Conservation (phyloP, 2,329 filamentous ascomycete genomes). For the Chrysoporthe austroafricana region DNA sequence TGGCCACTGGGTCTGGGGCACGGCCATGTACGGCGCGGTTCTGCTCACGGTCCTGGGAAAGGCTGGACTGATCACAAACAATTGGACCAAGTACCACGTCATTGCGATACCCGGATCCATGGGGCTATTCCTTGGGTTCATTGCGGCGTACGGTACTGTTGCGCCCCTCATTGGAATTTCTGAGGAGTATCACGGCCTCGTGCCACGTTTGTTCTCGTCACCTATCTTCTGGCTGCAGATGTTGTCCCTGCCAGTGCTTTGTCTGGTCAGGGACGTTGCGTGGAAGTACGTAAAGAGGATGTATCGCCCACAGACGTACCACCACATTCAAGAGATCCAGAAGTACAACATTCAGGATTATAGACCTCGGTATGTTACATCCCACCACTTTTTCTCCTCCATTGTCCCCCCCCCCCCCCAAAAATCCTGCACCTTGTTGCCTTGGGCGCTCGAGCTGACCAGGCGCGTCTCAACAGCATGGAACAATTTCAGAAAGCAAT, state of each 20-base stretch:
- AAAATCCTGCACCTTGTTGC: conserved; percentile 1
- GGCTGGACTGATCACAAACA: conserved; percentile 90
- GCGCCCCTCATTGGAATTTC: conserved; percentile 84
- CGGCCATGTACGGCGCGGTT: conserved; percentile 91
- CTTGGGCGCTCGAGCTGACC: background rate
- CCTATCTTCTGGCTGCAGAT: conserved; percentile 92
- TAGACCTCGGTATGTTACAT: conserved; percentile 73
- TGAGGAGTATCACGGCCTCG: conserved; percentile 80
- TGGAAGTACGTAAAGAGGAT: conserved; percentile 99
- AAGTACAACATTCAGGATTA: conserved; percentile 99
- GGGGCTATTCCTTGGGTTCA: conserved; percentile 86
- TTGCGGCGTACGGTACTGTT: conserved; percentile 84
- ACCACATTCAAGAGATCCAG: conserved; percentile 99
- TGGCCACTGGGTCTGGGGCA: conserved; percentile 98
- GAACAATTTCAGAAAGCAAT: conserved; percentile 99
- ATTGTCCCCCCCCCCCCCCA: conserved; percentile 23
- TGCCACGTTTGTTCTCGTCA: conserved; percentile 78
- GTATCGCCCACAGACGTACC: conserved; percentile 94
- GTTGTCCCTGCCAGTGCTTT: conserved; percentile 78
- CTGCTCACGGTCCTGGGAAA: conserved; percentile 93
- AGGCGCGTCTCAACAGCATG: conserved; percentile 64
- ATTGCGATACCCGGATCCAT: conserved; percentile 94
- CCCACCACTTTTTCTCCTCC: conserved; percentile 5
- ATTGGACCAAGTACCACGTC: conserved; percentile 98
- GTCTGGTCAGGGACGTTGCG: conserved; percentile 83